Evolutionary conservation across 768 basidiomycete genomes (phyloP).

Genomic region (Tephrocybe sp.): DNA sequence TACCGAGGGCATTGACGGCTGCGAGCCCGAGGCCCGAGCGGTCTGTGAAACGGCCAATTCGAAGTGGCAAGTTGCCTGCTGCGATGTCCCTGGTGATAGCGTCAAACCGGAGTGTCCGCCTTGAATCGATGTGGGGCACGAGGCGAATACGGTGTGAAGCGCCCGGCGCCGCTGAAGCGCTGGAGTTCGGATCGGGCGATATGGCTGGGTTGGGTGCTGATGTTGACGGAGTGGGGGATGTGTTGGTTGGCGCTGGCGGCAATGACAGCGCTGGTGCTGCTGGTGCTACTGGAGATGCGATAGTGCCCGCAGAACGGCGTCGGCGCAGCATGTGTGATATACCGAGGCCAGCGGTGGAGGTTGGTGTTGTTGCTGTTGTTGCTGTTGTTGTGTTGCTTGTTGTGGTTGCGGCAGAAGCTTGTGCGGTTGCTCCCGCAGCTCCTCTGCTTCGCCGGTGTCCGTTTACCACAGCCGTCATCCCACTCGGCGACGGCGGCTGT

Average conservation of each 20-base stretch:
- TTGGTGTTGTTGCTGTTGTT: constrained; percentile 12
- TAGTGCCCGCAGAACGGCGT: constrained; percentile 62
- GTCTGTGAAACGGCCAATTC: constrained; percentile 95
- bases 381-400: constrained; percentile 17
- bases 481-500: constrained; percentile 34
- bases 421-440: constrained; percentile 35
- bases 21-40: constrained; percentile 66
- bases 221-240: constrained; percentile 23
- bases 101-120: constrained; percentile 88
- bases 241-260: constrained; percentile 18
- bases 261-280: constrained; percentile 11
- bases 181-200: constrained; percentile 6
- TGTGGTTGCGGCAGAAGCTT: constrained; percentile 25
- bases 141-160: constrained; percentile 77
- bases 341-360: constrained; percentile 35
- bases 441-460: constrained; percentile 23
- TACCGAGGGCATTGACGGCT: constrained; percentile 65
- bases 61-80: constrained; percentile 66
- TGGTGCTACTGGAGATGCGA: constrained; percentile 27
- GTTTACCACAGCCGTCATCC: constrained; percentile 15
- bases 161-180: background rate
- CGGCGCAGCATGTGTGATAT: constrained; percentile 66
- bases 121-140: constrained; percentile 92
- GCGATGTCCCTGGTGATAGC: constrained; percentile 85
- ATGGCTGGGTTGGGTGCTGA: constrained; percentile 7